Percentiles rank a stretch among this genome's conserved stretches.
Conservation (phyloP, 2,329 filamentous ascomycete genomes). For the Alternaria postmessia region DNA sequence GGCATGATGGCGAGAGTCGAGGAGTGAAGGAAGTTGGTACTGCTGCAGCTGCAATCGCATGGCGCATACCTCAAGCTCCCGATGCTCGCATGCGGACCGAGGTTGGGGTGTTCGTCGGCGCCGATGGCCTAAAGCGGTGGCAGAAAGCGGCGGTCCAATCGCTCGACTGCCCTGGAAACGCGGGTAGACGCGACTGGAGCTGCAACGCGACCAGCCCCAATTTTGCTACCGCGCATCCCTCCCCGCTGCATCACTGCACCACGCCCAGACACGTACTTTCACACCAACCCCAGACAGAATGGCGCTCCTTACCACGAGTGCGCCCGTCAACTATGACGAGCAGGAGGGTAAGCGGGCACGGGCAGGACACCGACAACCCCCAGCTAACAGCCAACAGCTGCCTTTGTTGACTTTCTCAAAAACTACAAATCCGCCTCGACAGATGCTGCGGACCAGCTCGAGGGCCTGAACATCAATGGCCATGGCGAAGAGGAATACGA, state of each 20-base stretch:
- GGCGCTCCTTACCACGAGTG: slow-evolving; percentile 83
- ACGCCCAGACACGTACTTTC: slow-evolving; percentile 14
- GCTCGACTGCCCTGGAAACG: slow-evolving; percentile 26
- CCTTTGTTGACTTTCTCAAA: slow-evolving; percentile 86
- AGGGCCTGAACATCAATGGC: slow-evolving; percentile 85
- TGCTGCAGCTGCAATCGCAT: slow-evolving; percentile 9
- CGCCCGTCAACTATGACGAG: slow-evolving; percentile 84
- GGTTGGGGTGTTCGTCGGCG: slow-evolving; percentile 33
- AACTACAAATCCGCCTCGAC: slow-evolving; percentile 84
- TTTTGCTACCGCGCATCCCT: slow-evolving; percentile 34
- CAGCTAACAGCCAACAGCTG: slow-evolving; percentile 62
- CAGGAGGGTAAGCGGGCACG: slow-evolving; percentile 73
- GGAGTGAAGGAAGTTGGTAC: slow-evolving; percentile 7
- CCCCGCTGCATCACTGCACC: slow-evolving; percentile 23
- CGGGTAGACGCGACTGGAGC: slow-evolving; percentile 36
- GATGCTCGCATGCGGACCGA: slow-evolving; percentile 30
- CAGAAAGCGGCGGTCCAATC: slow-evolving; percentile 34
- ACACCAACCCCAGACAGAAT: slow-evolving; percentile 60
- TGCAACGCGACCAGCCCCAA: slow-evolving; percentile 38
- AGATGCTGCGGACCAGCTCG: slow-evolving; percentile 80
- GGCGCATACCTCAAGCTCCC: slow-evolving; percentile 13
- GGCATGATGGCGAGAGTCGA: slow-evolving; percentile 37
- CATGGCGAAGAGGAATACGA: slow-evolving; percentile 92
- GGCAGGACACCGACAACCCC: slow-evolving; percentile 17
- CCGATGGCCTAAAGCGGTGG: slow-evolving; percentile 33